phyloP scores from a whole-genome alignment of 2,329 filamentous ascomycete species.

The Fusarium secorum region DNA sequence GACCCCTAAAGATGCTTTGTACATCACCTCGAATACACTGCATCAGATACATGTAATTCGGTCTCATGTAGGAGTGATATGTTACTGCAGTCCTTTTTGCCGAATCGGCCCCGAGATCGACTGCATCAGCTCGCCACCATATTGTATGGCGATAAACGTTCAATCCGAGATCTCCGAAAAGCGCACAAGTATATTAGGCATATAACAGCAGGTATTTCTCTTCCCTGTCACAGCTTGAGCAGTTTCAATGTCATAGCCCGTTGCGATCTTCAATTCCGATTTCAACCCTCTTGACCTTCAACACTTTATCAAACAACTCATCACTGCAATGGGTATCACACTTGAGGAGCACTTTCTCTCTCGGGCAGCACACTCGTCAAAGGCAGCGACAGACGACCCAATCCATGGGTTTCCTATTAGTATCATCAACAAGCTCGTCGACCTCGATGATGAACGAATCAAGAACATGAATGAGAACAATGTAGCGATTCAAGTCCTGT shows the following conservation, averaged over 20 bases:
- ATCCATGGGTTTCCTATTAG: neutral
- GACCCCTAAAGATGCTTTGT: accelerated
- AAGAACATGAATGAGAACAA: neutral
- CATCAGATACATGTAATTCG: accelerated
- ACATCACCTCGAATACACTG: accelerated
- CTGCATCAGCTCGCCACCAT: neutral
- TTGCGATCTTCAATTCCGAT: neutral
- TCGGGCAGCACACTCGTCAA: neutral
- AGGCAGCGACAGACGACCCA: neutral
- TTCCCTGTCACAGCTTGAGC: neutral
- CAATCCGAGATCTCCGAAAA: neutral
- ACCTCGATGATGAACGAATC: neutral
- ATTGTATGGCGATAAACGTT: neutral
- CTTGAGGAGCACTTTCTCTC: neutral
- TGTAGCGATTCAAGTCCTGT: neutral
- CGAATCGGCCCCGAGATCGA: neutral
- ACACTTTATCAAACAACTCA: accelerated
- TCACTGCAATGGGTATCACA: neutral
- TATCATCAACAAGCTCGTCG: neutral
- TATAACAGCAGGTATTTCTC: accelerated
- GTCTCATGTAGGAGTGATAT: neutral
- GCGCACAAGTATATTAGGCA: neutral
- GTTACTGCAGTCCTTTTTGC: neutral
- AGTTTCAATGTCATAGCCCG: accelerated
- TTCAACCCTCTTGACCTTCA: too few relatives aligned